phyloP scores from a whole-genome alignment of 768 basidiomycete species.

The Suillus weaverae region DNA sequence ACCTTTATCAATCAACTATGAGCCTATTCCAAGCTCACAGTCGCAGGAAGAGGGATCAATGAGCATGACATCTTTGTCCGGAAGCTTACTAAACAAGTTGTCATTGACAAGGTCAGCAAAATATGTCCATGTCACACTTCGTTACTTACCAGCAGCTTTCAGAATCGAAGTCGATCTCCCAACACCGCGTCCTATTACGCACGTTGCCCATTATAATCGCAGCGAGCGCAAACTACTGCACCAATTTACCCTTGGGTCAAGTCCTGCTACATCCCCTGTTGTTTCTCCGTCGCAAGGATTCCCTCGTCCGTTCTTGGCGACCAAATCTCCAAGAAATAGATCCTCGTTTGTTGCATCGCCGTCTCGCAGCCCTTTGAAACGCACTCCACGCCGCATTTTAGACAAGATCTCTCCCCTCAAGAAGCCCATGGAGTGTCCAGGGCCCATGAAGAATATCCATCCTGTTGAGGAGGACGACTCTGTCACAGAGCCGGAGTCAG shows the following conservation, averaged over 20 bases:
- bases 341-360: not conserved
- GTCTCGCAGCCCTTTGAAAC: slow-evolving; percentile 7
- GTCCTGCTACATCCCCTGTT: slow-evolving; percentile 6
- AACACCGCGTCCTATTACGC: not conserved
- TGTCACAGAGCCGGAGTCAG: slow-evolving; percentile 33
- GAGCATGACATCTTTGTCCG: slow-evolving; percentile 7
- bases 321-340: slow-evolving; percentile 8
- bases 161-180: not conserved
- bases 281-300: not conserved
- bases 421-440: not conserved
- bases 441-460: slow-evolving; percentile 11
- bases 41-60: slow-evolving; percentile 32
- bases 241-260: slow-evolving; percentile 5
- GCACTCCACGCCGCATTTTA: slow-evolving; percentile 2
- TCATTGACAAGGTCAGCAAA: slow-evolving; percentile 20
- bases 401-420: not conserved
- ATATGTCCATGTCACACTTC: not conserved
- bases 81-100: not conserved
- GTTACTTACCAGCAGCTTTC: slow-evolving; percentile 13
- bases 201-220: not conserved
- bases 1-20: not conserved
- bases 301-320: slow-evolving; percentile 2
- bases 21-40: slow-evolving; percentile 32
- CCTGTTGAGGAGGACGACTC: slow-evolving; percentile 25
- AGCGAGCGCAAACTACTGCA: slow-evolving; percentile 6